Conservation (phyloP, 2,329 filamentous ascomycete genomes). For the Trichoderma lentiforme region DNA sequence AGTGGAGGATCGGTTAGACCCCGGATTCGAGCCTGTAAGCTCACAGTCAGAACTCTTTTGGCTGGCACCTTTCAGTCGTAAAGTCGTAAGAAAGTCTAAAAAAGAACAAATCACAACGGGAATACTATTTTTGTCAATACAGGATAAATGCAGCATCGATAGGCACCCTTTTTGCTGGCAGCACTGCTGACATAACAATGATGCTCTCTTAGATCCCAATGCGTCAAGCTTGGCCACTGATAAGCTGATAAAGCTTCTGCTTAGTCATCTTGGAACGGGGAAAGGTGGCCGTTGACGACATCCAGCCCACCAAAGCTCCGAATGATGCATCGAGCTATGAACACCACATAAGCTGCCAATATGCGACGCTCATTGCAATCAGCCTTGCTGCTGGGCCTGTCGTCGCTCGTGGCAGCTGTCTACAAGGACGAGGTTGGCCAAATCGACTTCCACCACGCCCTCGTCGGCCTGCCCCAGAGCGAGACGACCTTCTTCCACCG, state of each 20-base stretch:
- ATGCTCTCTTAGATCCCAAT: neutral
- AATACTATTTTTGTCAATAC: neutral
- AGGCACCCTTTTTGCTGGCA: neutral
- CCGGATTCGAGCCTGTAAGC: neutral
- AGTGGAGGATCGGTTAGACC: neutral
- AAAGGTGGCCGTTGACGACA: slow-evolving; percentile 17
- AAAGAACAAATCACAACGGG: neutral
- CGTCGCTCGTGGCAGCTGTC: slow-evolving; percentile 57
- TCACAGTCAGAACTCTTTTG: neutral
- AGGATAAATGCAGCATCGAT: neutral
- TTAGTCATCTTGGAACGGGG: slow-evolving; percentile 12
- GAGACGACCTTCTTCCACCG: slow-evolving; percentile 93
- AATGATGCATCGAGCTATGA: slow-evolving; percentile 7
- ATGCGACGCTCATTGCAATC: slow-evolving; percentile 39
- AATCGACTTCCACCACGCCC: slow-evolving; percentile 88
- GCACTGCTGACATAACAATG: neutral
- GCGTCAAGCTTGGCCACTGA: neutral
- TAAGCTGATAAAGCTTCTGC: neutral
- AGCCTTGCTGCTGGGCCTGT: slow-evolving; percentile 38
- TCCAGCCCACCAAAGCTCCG: slow-evolving; percentile 13
- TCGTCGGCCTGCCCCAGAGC: slow-evolving; percentile 77
- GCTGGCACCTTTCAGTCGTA: neutral
- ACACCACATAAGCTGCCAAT: slow-evolving; percentile 18
- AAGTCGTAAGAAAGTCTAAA: neutral
- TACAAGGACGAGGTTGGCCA: slow-evolving; percentile 88